Base-by-base conservation (phyloP, 2,329 filamentous ascomycete genomes). In the Nothophoma quercina region DNA sequence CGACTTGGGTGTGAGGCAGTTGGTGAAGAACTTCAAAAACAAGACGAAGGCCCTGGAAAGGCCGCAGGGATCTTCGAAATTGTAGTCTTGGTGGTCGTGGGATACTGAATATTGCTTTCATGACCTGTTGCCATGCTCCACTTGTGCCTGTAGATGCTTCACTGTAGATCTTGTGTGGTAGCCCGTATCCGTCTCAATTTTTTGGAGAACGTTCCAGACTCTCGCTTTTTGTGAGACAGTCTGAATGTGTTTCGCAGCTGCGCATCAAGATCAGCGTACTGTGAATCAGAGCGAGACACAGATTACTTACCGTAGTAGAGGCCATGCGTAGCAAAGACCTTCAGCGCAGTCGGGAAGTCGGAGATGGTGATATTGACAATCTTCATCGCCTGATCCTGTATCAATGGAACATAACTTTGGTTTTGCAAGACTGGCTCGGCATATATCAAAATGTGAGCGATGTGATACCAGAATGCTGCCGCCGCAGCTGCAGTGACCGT, bases 21-120 rank as follows among this genome's bases (percentile, higher is more conserved):
- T 90, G 51, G 85, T 89, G 29, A 90, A 90, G 78, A 83, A 88
- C 39, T 90, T 85, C 68, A 78, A 83, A 64, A 77, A 73, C 10
- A 83, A 86, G 73, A 84, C 79, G 2, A 82, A 81, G 63, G 77
- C 78, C 23, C 59, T 86, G 52, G 80, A 83, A 58, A 69, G 71
- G 55, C 65, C 69, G 10, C 63, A 67, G 34, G 76, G 75, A 0
- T 74, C 71, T 7, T 77, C 79, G 12, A 81, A 79, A 60, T 60
- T 82, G 48, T 51, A 51, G 47, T 16, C 19, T 40, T n/a, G 33
- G 10, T 5, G 7, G 7, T 5, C 22, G 21, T 7, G n/a, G 2
- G 7, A 15, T 33, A 2, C 15, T 13, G 3, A 10, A 19, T 26
- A 2, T 28, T 18, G 6, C 16, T n/a, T 18, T 45, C 15, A 45